These are phyloP conservation scores for Pichia cephalocereana DNA, from an alignment of 805 yeast species.

Conservation along the genomic window DNA sequence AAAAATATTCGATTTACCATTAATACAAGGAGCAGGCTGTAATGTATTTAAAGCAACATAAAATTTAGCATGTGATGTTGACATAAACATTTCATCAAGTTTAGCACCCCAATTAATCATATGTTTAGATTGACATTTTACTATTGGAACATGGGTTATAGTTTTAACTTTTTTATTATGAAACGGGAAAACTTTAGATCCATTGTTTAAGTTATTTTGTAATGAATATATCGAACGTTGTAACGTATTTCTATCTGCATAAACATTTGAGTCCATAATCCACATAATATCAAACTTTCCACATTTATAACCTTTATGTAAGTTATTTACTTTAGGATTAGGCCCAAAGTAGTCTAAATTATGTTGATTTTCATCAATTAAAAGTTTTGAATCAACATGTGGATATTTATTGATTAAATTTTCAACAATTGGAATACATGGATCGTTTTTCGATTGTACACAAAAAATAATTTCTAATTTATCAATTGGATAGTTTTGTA, in stretches of 20 bases:
- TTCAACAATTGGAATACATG: conserved; percentile 51
- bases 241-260: conserved; percentile 60
- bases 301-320: conserved; percentile 65
- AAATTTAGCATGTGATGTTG: conserved; percentile 79
- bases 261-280: conserved; percentile 81
- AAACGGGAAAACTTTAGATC: conserved; percentile 21
- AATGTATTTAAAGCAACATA: conserved; percentile 69
- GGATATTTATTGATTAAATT: conserved; percentile 45
- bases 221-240: conserved; percentile 51
- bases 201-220: conserved; percentile 43
- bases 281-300: conserved; percentile 72
- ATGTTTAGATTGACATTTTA: conserved; percentile 23
- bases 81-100: conserved; percentile 77
- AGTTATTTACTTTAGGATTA: conserved; percentile 81
- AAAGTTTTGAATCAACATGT: conserved; percentile 45
- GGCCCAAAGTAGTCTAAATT: conserved; percentile 55
- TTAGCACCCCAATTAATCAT: conserved; percentile 45
- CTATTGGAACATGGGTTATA: conserved; percentile 78
- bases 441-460: conserved; percentile 54
- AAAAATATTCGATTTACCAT: conserved; percentile 80
- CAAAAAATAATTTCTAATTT: conserved; percentile 68
- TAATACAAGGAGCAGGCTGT: conserved; percentile 79
- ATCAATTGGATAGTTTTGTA: conserved; percentile 54
- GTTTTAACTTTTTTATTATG: conserved; percentile 42
- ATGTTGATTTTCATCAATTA: conserved; percentile 35